Evolutionary conservation across 2,329 filamentous ascomycete genomes (phyloP).

Genomic region (Cladophialophora psammophila): DNA sequence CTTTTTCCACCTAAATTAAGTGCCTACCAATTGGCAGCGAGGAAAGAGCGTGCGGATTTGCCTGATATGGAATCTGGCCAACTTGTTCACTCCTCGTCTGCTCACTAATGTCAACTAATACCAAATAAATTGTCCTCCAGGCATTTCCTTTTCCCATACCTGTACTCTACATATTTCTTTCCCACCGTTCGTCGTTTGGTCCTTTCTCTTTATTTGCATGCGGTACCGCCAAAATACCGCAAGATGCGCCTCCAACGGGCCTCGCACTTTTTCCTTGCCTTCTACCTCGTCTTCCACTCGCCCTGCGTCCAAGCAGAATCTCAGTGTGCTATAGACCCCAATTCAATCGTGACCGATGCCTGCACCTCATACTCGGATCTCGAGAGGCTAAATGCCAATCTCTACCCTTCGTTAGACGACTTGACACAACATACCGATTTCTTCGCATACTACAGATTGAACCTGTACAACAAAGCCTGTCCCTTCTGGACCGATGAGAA

Average conservation of each 20-base stretch:
- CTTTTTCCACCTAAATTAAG: neutral
- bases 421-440: constrained; percentile 91
- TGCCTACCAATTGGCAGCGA: neutral
- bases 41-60: neutral
- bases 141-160: neutral
- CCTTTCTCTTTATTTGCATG: neutral
- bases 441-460: constrained; percentile 96
- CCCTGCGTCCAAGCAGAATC: constrained; percentile 32
- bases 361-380: constrained; percentile 93
- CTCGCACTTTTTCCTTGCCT: constrained; percentile 37
- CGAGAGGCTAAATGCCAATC: constrained; percentile 78
- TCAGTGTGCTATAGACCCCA: constrained; percentile 70
- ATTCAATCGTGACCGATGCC: constrained; percentile 88
- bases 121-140: constrained; percentile 3
- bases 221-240: neutral
- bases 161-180: constrained; percentile 4
- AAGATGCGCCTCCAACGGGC: constrained; percentile 33
- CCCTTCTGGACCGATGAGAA: constrained; percentile 95
- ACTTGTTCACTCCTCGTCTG: constrained; percentile 1
- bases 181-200: neutral
- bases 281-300: constrained; percentile 34
- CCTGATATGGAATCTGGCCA: constrained; percentile 2
- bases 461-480: constrained; percentile 91
- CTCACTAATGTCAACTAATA: constrained; percentile 1
- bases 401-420: constrained; percentile 78